phyloP scores from a whole-genome alignment of 2,329 filamentous ascomycete species.

The Aspergillus quadricinctus region DNA sequence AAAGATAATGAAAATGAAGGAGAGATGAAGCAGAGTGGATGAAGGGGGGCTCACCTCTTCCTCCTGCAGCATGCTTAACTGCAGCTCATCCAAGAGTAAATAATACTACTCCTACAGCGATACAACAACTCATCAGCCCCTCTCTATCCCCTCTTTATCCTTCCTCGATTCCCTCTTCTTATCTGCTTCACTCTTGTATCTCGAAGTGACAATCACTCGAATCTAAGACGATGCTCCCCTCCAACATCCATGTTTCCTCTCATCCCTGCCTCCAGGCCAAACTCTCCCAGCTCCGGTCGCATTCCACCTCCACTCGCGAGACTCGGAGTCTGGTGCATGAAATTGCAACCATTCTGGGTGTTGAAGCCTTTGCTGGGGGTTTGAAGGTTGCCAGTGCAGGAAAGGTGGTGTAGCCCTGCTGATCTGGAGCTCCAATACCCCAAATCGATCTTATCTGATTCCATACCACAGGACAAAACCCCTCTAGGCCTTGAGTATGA shows the following conservation, averaged over 20 bases:
- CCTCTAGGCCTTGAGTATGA: slow-evolving; percentile 74
- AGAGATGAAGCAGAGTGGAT: slow-evolving; percentile 4
- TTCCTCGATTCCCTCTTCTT: not conserved
- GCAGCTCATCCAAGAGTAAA: not conserved
- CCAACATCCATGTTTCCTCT: slow-evolving; percentile 67
- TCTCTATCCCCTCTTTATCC: not conserved
- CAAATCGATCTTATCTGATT: not conserved
- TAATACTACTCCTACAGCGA: too few species aligned
- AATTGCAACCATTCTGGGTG: slow-evolving; percentile 75
- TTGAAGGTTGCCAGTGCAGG: slow-evolving; percentile 56
- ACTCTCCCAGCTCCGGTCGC: slow-evolving; percentile 80
- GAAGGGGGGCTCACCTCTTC: slow-evolving; percentile 6
- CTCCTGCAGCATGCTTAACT: slow-evolving; percentile 3
- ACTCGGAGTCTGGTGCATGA: slow-evolving; percentile 81
- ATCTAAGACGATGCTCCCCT: slow-evolving; percentile 34
- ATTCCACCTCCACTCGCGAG: slow-evolving; percentile 64
- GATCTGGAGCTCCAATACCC: not conserved
- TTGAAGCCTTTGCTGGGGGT: slow-evolving; percentile 68
- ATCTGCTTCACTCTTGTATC: not conserved
- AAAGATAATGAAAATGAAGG: not conserved
- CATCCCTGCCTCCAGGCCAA: slow-evolving; percentile 87
- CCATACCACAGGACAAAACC: slow-evolving; percentile 60
- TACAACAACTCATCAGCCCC: slow-evolving; percentile 1
- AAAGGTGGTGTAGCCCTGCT: slow-evolving; percentile 51
- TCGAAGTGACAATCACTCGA: not conserved